Conservation (phyloP, 2,329 filamentous ascomycete species). For the Magnaporthiopsis rhizophila region DNA sequence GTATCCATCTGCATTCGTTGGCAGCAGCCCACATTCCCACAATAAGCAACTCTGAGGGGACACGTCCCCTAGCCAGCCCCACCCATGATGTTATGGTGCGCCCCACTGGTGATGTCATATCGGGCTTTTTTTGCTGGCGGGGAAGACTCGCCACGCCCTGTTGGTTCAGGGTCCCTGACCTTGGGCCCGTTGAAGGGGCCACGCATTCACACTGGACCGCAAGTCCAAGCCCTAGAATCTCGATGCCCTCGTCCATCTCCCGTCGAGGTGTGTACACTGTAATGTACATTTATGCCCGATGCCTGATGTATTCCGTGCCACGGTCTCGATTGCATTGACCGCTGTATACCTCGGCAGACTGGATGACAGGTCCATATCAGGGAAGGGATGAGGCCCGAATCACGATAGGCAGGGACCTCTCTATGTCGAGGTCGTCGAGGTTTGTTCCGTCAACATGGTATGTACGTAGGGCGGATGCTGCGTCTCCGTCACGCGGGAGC, state of each 20-base stretch:
- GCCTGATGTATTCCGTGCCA: neutral
- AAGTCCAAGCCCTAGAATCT: neutral
- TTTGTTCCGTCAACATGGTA: neutral
- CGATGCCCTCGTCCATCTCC: neutral
- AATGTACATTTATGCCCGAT: too few relatives aligned
- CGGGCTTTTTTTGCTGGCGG: neutral
- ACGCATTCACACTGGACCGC: neutral
- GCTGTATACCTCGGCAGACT: neutral
- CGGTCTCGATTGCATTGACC: neutral
- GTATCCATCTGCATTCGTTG: neutral
- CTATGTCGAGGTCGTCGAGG: neutral
- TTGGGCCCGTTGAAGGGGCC: neutral
- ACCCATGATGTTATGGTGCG: neutral
- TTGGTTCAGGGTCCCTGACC: neutral
- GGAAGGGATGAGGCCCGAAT: too few relatives aligned
- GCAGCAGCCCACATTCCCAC: neutral
- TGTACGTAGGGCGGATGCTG: neutral
- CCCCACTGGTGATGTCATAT: neutral
- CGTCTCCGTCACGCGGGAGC: too few relatives aligned
- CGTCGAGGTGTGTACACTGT: too few relatives aligned
- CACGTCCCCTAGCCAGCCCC: too few relatives aligned
- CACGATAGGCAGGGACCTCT: neutral
- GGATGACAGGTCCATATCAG: neutral
- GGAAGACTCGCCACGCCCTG: neutral
- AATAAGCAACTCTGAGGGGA: neutral